Percentiles rank a stretch among this genome's conserved stretches.
phyloP scores from a whole-genome alignment of 1,284 basidiomycete species.

The Fomes fomentarius region DNA sequence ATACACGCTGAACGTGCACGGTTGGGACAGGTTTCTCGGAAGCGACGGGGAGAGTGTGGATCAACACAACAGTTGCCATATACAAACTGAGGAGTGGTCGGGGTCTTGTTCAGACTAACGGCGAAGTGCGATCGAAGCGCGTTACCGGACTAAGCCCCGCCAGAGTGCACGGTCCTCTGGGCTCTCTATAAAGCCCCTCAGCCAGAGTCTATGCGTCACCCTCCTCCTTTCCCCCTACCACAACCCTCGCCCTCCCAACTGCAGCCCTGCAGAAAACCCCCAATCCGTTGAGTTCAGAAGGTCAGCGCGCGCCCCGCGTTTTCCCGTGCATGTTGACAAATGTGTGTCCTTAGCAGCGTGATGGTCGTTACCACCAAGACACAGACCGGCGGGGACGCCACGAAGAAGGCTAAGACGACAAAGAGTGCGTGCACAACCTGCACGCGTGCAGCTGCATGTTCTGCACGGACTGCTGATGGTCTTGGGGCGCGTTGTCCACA shows the following conservation, averaged over 20 bases:
- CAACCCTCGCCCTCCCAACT: slow-evolving; percentile 22
- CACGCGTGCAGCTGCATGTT: neutral
- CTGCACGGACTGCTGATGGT: slow-evolving; percentile 10
- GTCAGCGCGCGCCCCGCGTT: slow-evolving; percentile 14
- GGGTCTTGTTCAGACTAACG: slow-evolving; percentile 29
- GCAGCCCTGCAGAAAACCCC: slow-evolving; percentile 6
- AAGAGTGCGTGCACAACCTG: slow-evolving; percentile 23
- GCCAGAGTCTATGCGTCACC: slow-evolving; percentile 30
- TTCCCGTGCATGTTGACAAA: slow-evolving; percentile 8
- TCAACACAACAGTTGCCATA: slow-evolving; percentile 19
- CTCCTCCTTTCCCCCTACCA: slow-evolving; percentile 30
- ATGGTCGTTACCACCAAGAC: slow-evolving; percentile 30
- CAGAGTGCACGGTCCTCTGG: slow-evolving; percentile 30
- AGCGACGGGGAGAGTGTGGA: neutral
- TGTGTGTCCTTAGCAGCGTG: too few relatives aligned
- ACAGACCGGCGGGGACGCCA: slow-evolving; percentile 19
- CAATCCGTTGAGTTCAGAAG: slow-evolving; percentile 16
- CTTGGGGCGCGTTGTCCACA: slow-evolving; percentile 20
- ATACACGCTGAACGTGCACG: slow-evolving; percentile 1
- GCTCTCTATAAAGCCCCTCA: slow-evolving; percentile 36
- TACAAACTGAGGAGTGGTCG: slow-evolving; percentile 19
- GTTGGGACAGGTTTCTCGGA: neutral
- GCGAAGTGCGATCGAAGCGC: slow-evolving; percentile 33
- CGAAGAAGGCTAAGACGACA: slow-evolving; percentile 28
- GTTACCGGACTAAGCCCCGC: slow-evolving; percentile 32